These are phyloP conservation scores for Polysphondylium violaceum DNA, from an alignment of 78 protist species.

Conservation along the genomic window DNA sequence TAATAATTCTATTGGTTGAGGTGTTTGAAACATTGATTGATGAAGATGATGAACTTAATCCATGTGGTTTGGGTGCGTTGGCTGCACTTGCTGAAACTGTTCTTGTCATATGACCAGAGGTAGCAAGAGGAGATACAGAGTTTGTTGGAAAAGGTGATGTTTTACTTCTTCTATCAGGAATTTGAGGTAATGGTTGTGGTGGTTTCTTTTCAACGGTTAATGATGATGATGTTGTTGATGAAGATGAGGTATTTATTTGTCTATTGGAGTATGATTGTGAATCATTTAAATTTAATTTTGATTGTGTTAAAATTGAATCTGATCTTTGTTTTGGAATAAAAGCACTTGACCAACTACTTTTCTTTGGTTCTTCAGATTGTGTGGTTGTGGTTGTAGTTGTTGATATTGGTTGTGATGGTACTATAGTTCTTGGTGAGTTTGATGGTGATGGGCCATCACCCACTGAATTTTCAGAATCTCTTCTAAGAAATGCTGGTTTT, in stretches of 20 bases:
- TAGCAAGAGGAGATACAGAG: slow-evolving; percentile 21
- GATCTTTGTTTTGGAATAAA: too few relatives aligned
- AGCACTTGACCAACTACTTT: too few relatives aligned
- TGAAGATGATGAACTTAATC: too few relatives aligned
- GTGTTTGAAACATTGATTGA: background rate
- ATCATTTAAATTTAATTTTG: background rate
- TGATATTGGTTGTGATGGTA: background rate
- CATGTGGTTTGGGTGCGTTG: slow-evolving; percentile 33
- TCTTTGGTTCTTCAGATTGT: too few relatives aligned
- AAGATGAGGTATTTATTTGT: background rate
- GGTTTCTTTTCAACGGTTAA: slow-evolving; percentile 15
- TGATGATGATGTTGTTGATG: slow-evolving; percentile 6
- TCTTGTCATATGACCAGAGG: slow-evolving; percentile 11
- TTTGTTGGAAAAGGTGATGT: slow-evolving; percentile 51
- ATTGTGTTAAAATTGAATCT: slow-evolving; percentile 2
- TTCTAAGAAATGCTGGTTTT: background rate
- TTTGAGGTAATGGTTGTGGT: slow-evolving; percentile 14
- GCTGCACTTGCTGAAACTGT: slow-evolving; percentile 30
- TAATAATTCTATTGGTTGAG: background rate
- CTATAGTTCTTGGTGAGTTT: background rate
- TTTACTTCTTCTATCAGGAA: slow-evolving; percentile 29
- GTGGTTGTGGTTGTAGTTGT: slow-evolving; percentile 24
- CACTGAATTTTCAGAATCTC: background rate
- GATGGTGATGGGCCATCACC: background rate
- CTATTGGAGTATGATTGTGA: slow-evolving; percentile 4